phyloP scores from a whole-genome alignment of 495 filamentous ascomycete genomes.

The Parachaetomium inaequale region DNA sequence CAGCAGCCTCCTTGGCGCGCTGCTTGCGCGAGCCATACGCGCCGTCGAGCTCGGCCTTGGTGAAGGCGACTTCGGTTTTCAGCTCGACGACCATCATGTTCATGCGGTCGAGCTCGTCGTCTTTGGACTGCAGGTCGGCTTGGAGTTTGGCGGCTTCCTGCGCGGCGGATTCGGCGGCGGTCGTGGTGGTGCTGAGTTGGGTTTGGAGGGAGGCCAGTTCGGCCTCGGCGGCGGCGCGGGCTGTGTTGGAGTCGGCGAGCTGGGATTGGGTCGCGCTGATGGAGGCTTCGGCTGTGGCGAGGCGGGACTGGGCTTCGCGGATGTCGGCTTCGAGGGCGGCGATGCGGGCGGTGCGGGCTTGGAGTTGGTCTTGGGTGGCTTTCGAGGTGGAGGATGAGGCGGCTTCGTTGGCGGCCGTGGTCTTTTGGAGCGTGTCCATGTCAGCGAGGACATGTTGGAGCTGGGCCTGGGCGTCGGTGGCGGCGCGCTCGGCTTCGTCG shows the following conservation, averaged over 20 bases:
- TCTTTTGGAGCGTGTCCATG: slow-evolving; percentile 44
- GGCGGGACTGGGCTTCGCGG: slow-evolving; percentile 42
- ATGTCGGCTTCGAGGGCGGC: slow-evolving; percentile 45
- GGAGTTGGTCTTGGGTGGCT: slow-evolving; percentile 47
- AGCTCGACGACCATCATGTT: slow-evolving; percentile 80
- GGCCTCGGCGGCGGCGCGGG: slow-evolving; percentile 29
- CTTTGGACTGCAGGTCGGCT: slow-evolving; percentile 48
- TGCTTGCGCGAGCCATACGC: slow-evolving; percentile 79
- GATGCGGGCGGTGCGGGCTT: slow-evolving; percentile 47
- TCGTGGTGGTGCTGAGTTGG: slow-evolving; percentile 6
- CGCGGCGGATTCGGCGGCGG: slow-evolving; percentile 26
- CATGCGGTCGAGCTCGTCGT: slow-evolving; percentile 65
- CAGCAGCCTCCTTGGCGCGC: slow-evolving; percentile 71
- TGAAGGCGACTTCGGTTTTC: slow-evolving; percentile 87
- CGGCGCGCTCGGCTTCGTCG: slow-evolving; percentile 46
- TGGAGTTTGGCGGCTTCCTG: slow-evolving; percentile 29
- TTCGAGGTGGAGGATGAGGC: slow-evolving; percentile 38
- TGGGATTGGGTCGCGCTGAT: slow-evolving; percentile 18
- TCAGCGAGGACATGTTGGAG: slow-evolving; percentile 53
- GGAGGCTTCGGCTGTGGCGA: slow-evolving; percentile 27
- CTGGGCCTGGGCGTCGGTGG: slow-evolving; percentile 42
- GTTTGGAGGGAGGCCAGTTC: slow-evolving; percentile 27
- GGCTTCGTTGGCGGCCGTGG: slow-evolving; percentile 30
- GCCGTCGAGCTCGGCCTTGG: slow-evolving; percentile 89
- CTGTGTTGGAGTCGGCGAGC: slow-evolving; percentile 17